These are phyloP conservation scores for Rhizopogon roseolus DNA, from an alignment of 768 basidiomycete genomes.

Conservation along the genomic window DNA sequence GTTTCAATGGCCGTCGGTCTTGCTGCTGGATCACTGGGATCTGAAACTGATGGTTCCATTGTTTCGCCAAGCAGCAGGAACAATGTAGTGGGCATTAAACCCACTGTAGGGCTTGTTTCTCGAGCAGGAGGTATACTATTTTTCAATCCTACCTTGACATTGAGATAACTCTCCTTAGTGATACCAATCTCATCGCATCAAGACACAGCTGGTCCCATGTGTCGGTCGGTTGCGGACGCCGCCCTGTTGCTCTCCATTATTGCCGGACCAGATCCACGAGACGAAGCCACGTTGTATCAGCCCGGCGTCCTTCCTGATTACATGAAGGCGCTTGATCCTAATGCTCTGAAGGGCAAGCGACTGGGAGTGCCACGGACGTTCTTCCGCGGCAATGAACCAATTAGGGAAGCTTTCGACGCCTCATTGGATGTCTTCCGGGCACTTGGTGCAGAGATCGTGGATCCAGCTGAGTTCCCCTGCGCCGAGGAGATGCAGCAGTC, in stretches of 20 bases:
- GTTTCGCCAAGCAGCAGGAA: constrained; percentile 36
- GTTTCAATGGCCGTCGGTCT: constrained; percentile 40
- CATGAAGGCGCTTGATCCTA: constrained; percentile 41
- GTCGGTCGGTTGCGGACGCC: constrained; percentile 48
- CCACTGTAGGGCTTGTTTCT: constrained; percentile 56
- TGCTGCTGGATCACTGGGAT: constrained; percentile 37
- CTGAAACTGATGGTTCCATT: constrained; percentile 48
- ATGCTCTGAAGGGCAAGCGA: constrained; percentile 41
- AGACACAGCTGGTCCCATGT: constrained; percentile 56
- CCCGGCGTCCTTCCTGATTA: constrained; percentile 52
- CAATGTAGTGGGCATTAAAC: constrained; percentile 45
- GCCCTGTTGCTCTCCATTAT: constrained; percentile 54
- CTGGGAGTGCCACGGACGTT: constrained; percentile 40
- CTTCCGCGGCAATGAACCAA: constrained; percentile 14
- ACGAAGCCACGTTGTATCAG: constrained; percentile 36
- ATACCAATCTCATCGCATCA: constrained; percentile 54
- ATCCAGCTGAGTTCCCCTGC: constrained; percentile 57
- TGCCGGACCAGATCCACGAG: constrained; percentile 36
- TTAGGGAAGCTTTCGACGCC: constrained; percentile 32
- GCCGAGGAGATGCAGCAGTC: constrained; percentile 43
- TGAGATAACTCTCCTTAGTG: constrained; percentile 27
- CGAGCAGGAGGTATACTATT: constrained; percentile 45
- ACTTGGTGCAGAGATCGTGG: constrained; percentile 46
- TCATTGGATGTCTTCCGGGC: constrained; percentile 32
- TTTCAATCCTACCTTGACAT: background rate